Percentiles rank a stretch among this genome's conserved stretches.
Conservation (phyloP, 805 yeast species). For the Lipomyces yamadae region DNA sequence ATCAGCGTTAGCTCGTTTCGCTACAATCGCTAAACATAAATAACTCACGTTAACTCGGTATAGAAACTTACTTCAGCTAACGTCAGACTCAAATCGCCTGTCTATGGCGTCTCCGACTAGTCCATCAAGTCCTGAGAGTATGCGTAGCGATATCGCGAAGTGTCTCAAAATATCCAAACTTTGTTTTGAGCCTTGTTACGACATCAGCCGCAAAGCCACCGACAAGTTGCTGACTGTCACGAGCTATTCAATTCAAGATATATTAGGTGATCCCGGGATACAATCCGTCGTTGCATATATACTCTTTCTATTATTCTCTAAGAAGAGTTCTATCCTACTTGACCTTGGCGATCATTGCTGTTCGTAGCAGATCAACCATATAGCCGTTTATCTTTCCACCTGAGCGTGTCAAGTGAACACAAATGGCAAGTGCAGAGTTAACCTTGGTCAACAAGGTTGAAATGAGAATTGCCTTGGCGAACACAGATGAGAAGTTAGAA, state of each 20-base stretch:
- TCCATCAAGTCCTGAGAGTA: not conserved
- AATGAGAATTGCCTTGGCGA: slow-evolving; percentile 76
- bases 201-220: not conserved
- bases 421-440: slow-evolving; percentile 54
- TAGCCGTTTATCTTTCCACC: not conserved
- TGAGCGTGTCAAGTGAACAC: not conserved
- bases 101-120: too few species aligned
- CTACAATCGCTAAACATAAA: not conserved
- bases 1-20: not conserved
- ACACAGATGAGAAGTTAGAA: slow-evolving; percentile 67
- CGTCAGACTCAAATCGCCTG: not conserved
- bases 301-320: not conserved
- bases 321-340: not conserved
- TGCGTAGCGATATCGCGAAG: not conserved
- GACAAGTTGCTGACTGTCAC: not conserved
- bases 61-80: not conserved
- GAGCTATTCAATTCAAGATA: not conserved
- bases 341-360: not conserved
- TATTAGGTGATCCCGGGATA: not conserved
- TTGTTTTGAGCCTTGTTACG: not conserved
- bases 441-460: slow-evolving; percentile 69
- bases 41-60: not conserved
- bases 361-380: not conserved
- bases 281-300: not conserved
- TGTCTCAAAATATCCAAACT: not conserved